A percentile compares a stretch with the other conserved stretches of the same genome.
phyloP scores from a whole-genome alignment of 2,329 filamentous ascomycete species.

The Aspergillus costaricaensis region DNA sequence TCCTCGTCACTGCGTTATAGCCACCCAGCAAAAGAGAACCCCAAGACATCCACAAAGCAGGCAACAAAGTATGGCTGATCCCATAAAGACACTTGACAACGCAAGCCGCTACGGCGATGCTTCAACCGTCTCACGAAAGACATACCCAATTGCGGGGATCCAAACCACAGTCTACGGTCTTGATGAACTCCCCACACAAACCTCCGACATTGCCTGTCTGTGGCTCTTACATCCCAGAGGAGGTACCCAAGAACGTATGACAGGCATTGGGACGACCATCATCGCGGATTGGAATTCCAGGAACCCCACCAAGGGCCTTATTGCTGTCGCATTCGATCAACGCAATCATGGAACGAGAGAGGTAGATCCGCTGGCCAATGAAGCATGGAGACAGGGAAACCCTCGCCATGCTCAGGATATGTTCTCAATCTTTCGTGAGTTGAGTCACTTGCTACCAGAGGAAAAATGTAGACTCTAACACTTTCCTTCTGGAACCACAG shows the following conservation, averaged over 20 bases:
- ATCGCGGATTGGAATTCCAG: slow-evolving; percentile 68
- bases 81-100: slow-evolving; percentile 36
- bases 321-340: slow-evolving; percentile 87
- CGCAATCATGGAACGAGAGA: slow-evolving; percentile 82
- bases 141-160: slow-evolving; percentile 74
- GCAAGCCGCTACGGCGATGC: slow-evolving; percentile 28
- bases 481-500: slow-evolving; percentile 29
- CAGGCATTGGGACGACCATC: slow-evolving; percentile 67
- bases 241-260: slow-evolving; percentile 72
- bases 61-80: slow-evolving; percentile 34
- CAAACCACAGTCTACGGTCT: slow-evolving; percentile 80
- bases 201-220: slow-evolving; percentile 68
- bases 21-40: neutral
- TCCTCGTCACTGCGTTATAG: neutral
- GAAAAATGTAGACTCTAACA: neutral
- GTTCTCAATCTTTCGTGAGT: slow-evolving; percentile 72
- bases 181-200: slow-evolving; percentile 64
- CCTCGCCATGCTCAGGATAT: slow-evolving; percentile 85
- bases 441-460: neutral
- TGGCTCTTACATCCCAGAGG: slow-evolving; percentile 87
- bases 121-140: slow-evolving; percentile 61
- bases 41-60: too few relatives aligned
- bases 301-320: slow-evolving; percentile 59
- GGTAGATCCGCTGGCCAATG: slow-evolving; percentile 68
- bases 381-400: slow-evolving; percentile 79